These are phyloP conservation scores for Chionographis japonica DNA, from an alignment of 106 monocot genomes.

Conservation along the genomic window DNA sequence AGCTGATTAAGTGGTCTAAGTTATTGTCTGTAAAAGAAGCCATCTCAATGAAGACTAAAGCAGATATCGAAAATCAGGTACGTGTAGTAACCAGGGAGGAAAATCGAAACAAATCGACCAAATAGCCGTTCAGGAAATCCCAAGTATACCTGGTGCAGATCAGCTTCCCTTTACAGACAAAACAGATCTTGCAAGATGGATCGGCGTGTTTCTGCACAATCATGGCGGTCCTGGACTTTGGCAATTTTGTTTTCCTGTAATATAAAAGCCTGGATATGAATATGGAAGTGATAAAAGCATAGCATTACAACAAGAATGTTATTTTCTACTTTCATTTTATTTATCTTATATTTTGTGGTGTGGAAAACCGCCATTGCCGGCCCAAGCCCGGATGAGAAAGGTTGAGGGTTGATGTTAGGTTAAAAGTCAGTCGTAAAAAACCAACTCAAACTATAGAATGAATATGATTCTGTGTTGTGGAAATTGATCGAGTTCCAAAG, in stretches of 20 bases:
- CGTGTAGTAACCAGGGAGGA: neutral
- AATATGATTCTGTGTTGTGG: too few species aligned
- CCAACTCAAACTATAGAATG: too few species aligned
- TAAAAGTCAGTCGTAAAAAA: too few species aligned
- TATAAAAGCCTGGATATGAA: neutral
- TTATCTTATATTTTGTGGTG: too few species aligned
- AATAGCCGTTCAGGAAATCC: neutral
- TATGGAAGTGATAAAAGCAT: neutral
- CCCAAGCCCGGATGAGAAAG: too few species aligned
- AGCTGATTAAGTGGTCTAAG: too few species aligned
- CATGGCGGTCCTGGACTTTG: conserved; percentile 45
- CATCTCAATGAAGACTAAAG: neutral
- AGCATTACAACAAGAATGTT: too few species aligned
- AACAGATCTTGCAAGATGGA: conserved; percentile 56
- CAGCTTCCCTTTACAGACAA: conserved; percentile 61
- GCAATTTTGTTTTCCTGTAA: conserved; percentile 49
- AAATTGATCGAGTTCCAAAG: too few species aligned
- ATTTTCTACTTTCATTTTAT: too few species aligned
- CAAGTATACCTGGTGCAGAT: conserved; percentile 51
- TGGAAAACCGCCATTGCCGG: too few species aligned
- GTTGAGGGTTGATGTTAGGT: too few species aligned
- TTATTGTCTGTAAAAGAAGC: too few species aligned
- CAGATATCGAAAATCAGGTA: neutral
- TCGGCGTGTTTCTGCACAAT: conserved; percentile 36
- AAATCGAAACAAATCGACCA: neutral